Evolutionary conservation across 1,139 yeast species (phyloP), one percentile per base, ranked within the genome.

Genomic region (Taphrina flavorubra): DNA sequence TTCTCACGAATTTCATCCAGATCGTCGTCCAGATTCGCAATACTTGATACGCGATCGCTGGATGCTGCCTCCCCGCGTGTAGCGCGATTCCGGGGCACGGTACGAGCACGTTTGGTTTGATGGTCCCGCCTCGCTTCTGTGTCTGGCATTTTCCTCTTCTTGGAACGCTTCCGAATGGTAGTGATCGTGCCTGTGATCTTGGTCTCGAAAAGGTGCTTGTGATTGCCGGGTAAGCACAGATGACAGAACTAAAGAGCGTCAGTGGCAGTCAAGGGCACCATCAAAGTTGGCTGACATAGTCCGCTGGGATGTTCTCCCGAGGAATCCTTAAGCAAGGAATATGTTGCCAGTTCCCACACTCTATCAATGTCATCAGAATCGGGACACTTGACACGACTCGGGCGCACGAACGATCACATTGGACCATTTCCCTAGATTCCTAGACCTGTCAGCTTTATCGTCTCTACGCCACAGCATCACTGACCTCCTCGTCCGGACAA

Each of bases 261-360:
- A 53, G 57, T 11, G 8, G 8, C 11, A 25, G 11, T 20, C 56
- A 18, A 7, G n/a, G 13, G 14, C 37, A 20, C 11, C 11, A 4
- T 20, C 8, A 2, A 25, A 25, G 31, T 25, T 13, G 13, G 11
- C 56, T 10, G 11, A 53, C 57, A 53, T 60, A 60, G 25, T 60
- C 65, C 8, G 42, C 49, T 18, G 65, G 65, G 36, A 60, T 47
- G 49, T 49, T 51, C 39, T 49, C 65, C 18, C 47, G 34, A 18
- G 39, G 47, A n/a, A 60, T 34, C 36, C 37, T 20, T 39, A 60
- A 31, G n/a, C 65, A 60, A n/a, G 65, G 65, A 16, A 60, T 51
- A 47, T 60, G 65, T 37, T 60, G 65, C 65, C 65, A 60, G 10
- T 60, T 51, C 18, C 53, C 65, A 16, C 65, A 60, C 34, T 60